Percentiles rank a stretch among this genome's conserved stretches.
phyloP scores from a whole-genome alignment of 2,329 filamentous ascomycete species.

The Paracamarosporium sp. region DNA sequence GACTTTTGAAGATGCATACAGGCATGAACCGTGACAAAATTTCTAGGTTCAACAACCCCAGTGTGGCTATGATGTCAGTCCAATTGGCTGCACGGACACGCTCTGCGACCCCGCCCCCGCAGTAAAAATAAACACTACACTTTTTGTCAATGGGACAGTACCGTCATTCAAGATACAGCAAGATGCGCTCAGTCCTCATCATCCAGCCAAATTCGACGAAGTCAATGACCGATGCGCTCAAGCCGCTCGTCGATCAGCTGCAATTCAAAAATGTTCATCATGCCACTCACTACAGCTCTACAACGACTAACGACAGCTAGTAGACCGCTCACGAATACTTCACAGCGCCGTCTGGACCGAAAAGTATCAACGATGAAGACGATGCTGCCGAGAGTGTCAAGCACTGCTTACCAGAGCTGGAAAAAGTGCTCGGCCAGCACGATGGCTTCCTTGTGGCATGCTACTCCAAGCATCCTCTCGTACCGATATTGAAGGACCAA shows the following conservation, averaged over 20 bases:
- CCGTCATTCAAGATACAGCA: slow-evolving; percentile 30
- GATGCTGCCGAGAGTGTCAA: slow-evolving; percentile 71
- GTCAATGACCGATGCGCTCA: slow-evolving; percentile 74
- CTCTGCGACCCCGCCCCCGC: neutral
- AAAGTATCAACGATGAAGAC: slow-evolving; percentile 78
- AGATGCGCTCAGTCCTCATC: slow-evolving; percentile 65
- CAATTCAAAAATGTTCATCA: slow-evolving; percentile 52
- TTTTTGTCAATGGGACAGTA: slow-evolving; percentile 37
- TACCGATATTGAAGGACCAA: slow-evolving; percentile 63
- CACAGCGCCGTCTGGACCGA: slow-evolving; percentile 70
- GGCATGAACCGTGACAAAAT: too few species aligned
- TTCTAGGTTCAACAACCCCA: neutral
- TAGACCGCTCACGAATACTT: slow-evolving; percentile 65
- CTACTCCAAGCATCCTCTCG: slow-evolving; percentile 84
- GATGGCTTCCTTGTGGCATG: slow-evolving; percentile 88
- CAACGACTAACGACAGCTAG: slow-evolving; percentile 51
- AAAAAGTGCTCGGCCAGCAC: slow-evolving; percentile 56
- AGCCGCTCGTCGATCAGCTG: slow-evolving; percentile 55
- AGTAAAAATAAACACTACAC: neutral
- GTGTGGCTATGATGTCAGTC: neutral
- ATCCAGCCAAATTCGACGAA: slow-evolving; percentile 81
- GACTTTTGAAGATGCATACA: neutral
- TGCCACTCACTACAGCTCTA: slow-evolving; percentile 28
- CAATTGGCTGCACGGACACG: neutral
- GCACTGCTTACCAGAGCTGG: slow-evolving; percentile 66